Evolutionary conservation across 139 green algal species (phyloP).

Genomic region (Microglena sp.): DNA sequence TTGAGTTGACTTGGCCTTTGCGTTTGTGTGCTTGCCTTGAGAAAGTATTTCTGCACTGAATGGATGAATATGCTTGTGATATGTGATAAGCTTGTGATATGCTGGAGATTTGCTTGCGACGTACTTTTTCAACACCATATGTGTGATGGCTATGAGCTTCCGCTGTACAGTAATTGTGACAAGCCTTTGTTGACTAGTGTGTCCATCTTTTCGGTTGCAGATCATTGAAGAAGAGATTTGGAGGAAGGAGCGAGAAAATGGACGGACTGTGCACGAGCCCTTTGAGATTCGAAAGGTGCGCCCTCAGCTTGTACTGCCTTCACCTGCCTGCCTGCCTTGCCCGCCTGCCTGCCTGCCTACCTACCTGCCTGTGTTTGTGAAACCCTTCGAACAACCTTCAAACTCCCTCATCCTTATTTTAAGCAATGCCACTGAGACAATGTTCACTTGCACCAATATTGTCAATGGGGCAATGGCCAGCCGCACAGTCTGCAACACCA

Average conservation of each 20-base stretch:
- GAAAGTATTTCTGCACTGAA: background rate
- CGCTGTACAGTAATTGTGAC: background rate
- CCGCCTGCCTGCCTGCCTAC: no score
- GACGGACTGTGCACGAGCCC: slow-evolving; percentile 22
- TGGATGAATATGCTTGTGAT: background rate
- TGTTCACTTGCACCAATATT: no score
- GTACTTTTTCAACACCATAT: background rate
- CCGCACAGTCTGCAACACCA: no score
- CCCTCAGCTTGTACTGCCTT: no score
- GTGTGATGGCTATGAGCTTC: background rate
- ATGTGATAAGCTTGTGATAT: background rate
- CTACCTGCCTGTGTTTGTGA: no score
- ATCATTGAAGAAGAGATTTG: slow-evolving; percentile 35
- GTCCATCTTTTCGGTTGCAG: slow-evolving; percentile 1
- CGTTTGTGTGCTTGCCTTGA: no score
- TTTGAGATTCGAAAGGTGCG: slow-evolving; percentile 30
- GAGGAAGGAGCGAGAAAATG: slow-evolving; percentile 28
- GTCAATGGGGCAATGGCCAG: no score
- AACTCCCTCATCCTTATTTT: no score
- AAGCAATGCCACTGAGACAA: no score
- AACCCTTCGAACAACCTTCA: no score
- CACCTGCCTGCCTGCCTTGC: no score
- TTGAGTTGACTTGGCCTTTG: no score
- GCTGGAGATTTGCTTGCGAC: background rate
- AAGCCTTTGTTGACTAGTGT: background rate